phyloP scores from a whole-genome alignment of 768 basidiomycete genomes.

The Suillus tomentosus region DNA sequence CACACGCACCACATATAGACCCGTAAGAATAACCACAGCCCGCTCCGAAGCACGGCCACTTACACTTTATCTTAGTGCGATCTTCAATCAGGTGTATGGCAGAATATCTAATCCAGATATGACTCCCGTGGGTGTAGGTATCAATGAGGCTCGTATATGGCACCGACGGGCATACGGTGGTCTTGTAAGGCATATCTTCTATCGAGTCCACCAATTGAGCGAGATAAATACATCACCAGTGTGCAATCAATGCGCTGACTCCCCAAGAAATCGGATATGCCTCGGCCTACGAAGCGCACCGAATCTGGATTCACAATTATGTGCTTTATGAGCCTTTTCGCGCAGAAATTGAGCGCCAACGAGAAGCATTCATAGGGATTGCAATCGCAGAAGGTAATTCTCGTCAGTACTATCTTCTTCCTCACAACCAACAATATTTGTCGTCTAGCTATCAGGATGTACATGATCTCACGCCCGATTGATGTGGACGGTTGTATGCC shows the following conservation, averaged over 20 bases:
- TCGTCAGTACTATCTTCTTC: slow-evolving; percentile 1
- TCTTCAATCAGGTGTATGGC: slow-evolving; percentile 41
- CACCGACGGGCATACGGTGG: slow-evolving; percentile 69
- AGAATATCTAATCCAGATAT: slow-evolving; percentile 19
- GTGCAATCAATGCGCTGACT: slow-evolving; percentile 50
- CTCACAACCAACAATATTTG: slow-evolving; percentile 4
- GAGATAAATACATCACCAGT: slow-evolving; percentile 36
- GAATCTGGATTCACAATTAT: slow-evolving; percentile 62
- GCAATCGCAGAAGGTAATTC: slow-evolving; percentile 69
- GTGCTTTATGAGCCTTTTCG: slow-evolving; percentile 56
- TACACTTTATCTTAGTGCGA: slow-evolving; percentile 22
- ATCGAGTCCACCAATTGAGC: neutral
- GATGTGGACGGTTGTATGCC: slow-evolving; percentile 50
- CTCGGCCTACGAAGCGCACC: slow-evolving; percentile 76
- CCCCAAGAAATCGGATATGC: slow-evolving; percentile 73
- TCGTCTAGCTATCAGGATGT: slow-evolving; percentile 53
- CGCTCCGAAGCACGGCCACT: neutral
- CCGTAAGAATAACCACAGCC: slow-evolving; percentile 10
- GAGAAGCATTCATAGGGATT: slow-evolving; percentile 66
- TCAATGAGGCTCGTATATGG: slow-evolving; percentile 64
- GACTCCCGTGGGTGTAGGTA: slow-evolving; percentile 46
- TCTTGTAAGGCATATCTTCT: slow-evolving; percentile 40
- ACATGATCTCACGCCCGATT: slow-evolving; percentile 47
- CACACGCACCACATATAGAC: slow-evolving; percentile 46
- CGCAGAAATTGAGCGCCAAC: slow-evolving; percentile 59